phyloP scores from a whole-genome alignment of 768 basidiomycete genomes.

The Agrocybe pediades region DNA sequence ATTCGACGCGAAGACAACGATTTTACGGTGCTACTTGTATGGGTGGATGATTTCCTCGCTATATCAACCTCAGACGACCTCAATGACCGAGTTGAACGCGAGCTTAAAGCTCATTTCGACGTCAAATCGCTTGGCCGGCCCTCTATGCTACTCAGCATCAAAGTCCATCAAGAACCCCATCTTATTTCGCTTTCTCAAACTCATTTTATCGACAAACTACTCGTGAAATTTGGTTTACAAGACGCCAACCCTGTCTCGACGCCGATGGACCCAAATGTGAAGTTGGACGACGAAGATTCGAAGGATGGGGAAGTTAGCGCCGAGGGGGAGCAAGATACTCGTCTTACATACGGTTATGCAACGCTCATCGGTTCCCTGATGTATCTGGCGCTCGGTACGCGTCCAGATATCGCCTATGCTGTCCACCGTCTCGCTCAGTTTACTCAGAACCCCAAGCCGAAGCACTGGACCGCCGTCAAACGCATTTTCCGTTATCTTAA shows the following conservation, averaged over 20 bases:
- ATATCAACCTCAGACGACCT: conserved; percentile 1
- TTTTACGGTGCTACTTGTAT: conserved; percentile 5
- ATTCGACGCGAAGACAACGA: neutral
- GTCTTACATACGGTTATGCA: conserved; percentile 6
- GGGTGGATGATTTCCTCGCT: conserved; percentile 9
- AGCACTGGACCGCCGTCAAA: conserved; percentile 31
- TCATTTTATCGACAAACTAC: conserved; percentile 27
- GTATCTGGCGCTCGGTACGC: conserved; percentile 16
- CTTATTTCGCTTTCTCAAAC: conserved; percentile 28
- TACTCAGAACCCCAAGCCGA: conserved; percentile 19
- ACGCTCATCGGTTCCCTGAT: conserved; percentile 18
- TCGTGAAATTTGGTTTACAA: conserved; percentile 24
- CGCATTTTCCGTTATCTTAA: conserved; percentile 24
- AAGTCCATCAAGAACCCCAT: conserved; percentile 7
- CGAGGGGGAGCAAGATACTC: neutral
- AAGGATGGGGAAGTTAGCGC: neutral
- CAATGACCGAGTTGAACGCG: conserved; percentile 1
- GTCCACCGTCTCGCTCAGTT: conserved; percentile 17
- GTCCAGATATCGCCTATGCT: conserved; percentile 19
- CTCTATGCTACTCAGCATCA: conserved; percentile 13
- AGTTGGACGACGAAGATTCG: conserved; percentile 12
- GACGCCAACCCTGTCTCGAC: conserved; percentile 25
- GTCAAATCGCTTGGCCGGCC: conserved; percentile 16
- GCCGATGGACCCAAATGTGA: conserved; percentile 24
- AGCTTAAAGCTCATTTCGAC: conserved; percentile 7